Conservation (phyloP, 208 protist species). For the Sergeia podlipaevii region DNA sequence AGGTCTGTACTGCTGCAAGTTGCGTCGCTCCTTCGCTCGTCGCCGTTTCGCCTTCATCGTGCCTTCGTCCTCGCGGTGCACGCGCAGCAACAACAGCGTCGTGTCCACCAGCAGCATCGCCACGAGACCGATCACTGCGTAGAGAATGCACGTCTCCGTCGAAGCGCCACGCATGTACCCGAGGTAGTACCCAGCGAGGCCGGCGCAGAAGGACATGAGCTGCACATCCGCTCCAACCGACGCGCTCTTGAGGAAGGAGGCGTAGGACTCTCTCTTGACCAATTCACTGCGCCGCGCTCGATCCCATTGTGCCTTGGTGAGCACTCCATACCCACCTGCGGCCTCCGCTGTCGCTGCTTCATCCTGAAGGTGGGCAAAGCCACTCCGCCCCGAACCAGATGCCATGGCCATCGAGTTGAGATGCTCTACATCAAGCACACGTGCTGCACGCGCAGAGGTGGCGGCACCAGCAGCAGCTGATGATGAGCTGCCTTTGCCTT, state of each 20-base stretch:
- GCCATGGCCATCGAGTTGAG: constrained; percentile 5
- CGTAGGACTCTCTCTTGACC: too few relatives aligned
- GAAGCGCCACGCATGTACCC: constrained; percentile 40
- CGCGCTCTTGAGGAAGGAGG: constrained; percentile 46
- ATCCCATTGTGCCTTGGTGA: too few relatives aligned
- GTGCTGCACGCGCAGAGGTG: neutral
- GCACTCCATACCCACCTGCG: neutral
- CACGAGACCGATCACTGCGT: constrained; percentile 50
- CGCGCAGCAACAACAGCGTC: constrained; percentile 51
- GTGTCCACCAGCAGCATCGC: constrained; percentile 77
- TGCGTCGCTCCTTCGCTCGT: neutral
- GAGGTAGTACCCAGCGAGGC: constrained; percentile 66
- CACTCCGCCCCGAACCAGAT: neutral
- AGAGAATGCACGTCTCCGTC: constrained; percentile 48
- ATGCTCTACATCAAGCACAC: constrained; percentile 10
- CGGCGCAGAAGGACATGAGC: constrained; percentile 66
- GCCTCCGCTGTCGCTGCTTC: neutral
- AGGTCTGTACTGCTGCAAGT: neutral
- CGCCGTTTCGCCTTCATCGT: constrained; percentile 21
- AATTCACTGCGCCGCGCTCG: constrained; percentile 6
- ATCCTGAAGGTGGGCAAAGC: constrained; percentile 1
- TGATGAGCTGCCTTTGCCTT: neutral
- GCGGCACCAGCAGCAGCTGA: neutral
- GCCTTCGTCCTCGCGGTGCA: constrained; percentile 48
- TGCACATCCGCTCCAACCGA: constrained; percentile 76